Evolutionary conservation across 139 green algal genomes (phyloP), one percentile per base, ranked within the genome.

Genomic region (Chlorella sp.): DNA sequence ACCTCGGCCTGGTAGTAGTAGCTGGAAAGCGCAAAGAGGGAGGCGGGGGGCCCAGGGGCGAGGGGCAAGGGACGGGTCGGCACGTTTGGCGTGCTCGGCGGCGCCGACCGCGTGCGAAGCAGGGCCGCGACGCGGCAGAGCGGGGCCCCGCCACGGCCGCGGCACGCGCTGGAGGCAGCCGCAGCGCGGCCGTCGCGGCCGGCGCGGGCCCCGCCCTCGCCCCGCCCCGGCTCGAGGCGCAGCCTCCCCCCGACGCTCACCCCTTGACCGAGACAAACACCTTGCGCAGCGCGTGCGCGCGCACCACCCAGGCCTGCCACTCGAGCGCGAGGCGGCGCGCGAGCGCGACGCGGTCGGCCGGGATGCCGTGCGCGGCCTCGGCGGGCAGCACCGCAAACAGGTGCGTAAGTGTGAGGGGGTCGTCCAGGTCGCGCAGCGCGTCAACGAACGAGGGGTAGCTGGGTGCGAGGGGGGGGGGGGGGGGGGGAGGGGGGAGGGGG

Each of bases 391-490:
- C 89, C 2, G 96, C 94, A 79, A 99, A 99, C 27, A 99, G 91
- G 85, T 98, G 89, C n/a, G 94, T 74, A 90, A 99, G 88, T 21
- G 95, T 96, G 23, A 99, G 85, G 5, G 94, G 83, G 79, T 99
- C 96, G 79, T 99, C 96, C 65, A 99, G 79, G 84, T 99, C 96
- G n/a, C 95, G 85, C 56, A 99, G 77, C 0, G 96, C 96, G 74
- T 99, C 96, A 21, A 97, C 69, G 76, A 99, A 98, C 0, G 94
- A 95, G 23, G 96, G 96, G 83, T 99, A 99, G 71, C 93, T 96
- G 84, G 38, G 63, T 19, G 36, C 3, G 3, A 45, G n/a, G 59
- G 27, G 43, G 51, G 23, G 35, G 3, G 51, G 56, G 65, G 53
- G 36, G 53, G 17, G 42, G 45, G 67, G 67, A 63, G 43, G 31